phyloP scores from a whole-genome alignment of 2,329 filamentous ascomycete species.

The Pseudocercospora vitis region DNA sequence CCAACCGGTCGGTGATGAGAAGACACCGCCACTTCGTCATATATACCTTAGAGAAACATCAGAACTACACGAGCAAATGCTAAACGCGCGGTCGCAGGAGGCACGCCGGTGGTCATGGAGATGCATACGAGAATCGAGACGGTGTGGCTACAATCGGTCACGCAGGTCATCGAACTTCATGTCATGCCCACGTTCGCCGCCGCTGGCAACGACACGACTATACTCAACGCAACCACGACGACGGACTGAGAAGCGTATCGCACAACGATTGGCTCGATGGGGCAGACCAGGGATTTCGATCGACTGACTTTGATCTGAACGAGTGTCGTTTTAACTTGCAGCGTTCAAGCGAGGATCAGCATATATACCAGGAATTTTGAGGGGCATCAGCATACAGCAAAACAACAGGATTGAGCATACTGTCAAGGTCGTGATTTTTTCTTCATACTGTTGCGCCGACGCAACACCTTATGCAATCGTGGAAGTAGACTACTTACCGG shows the following conservation, averaged over 20 bases:
- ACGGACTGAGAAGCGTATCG: neutral
- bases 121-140: conserved; percentile 5
- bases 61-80: neutral
- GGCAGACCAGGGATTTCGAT: neutral
- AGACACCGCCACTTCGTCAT: neutral
- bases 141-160: neutral
- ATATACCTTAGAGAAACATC: too few species aligned
- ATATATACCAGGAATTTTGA: neutral
- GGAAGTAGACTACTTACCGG: too few species aligned
- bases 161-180: conserved; percentile 4
- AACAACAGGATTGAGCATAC: neutral
- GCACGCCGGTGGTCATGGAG: conserved; percentile 5
- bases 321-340: neutral
- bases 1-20: conserved; percentile 5
- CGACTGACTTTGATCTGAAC: neutral
- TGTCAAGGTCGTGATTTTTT: neutral
- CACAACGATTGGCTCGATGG: neutral
- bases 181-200: neutral
- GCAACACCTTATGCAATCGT: too few species aligned
- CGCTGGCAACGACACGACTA: neutral
- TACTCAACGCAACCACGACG: neutral
- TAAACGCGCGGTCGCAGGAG: neutral
- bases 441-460: neutral
- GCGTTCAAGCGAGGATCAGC: neutral
- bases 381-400: neutral